Evolutionary conservation across 257 asterid species (phyloP).

Genomic region (Solanum virginianum): DNA sequence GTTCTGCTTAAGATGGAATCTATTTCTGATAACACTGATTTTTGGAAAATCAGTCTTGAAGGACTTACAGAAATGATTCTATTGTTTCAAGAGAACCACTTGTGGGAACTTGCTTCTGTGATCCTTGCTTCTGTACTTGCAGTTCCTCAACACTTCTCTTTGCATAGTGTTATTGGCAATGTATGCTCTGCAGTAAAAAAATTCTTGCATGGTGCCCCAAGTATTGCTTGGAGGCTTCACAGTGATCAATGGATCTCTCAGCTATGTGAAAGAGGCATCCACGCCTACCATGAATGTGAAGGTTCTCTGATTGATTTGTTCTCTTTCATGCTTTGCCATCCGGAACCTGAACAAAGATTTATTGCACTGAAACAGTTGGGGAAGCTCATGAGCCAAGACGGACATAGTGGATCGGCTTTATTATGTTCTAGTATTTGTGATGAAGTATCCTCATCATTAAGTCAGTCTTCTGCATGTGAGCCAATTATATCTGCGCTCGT

Average conservation of each 20-base stretch:
- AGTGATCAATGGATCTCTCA: constrained; percentile 58
- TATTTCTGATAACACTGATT: constrained; percentile 18
- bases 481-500: constrained; percentile 42
- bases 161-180: constrained; percentile 41
- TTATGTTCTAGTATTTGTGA: constrained; percentile 21
- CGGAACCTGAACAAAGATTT: constrained; percentile 92
- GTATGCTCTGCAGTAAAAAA: constrained; percentile 48
- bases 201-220: constrained; percentile 64
- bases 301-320: constrained; percentile 51
- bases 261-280: constrained; percentile 51
- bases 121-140: constrained; percentile 59
- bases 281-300: constrained; percentile 37
- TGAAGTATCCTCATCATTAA: constrained; percentile 26
- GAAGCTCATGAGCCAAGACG: constrained; percentile 53
- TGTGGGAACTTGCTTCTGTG: constrained; percentile 83
- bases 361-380: constrained; percentile 79
- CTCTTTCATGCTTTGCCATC: constrained; percentile 66
- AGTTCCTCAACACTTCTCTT: constrained; percentile 37
- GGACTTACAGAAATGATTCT: constrained; percentile 50
- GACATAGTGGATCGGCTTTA: constrained; percentile 27
- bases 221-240: constrained; percentile 63
- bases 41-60: constrained; percentile 52
- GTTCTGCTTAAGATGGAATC: constrained; percentile 9
- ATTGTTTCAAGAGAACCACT: constrained; percentile 50
- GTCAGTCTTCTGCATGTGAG: constrained; percentile 26